Evolutionary conservation across 768 basidiomycete genomes (phyloP).

Genomic region (Plicaturopsis crispa): DNA sequence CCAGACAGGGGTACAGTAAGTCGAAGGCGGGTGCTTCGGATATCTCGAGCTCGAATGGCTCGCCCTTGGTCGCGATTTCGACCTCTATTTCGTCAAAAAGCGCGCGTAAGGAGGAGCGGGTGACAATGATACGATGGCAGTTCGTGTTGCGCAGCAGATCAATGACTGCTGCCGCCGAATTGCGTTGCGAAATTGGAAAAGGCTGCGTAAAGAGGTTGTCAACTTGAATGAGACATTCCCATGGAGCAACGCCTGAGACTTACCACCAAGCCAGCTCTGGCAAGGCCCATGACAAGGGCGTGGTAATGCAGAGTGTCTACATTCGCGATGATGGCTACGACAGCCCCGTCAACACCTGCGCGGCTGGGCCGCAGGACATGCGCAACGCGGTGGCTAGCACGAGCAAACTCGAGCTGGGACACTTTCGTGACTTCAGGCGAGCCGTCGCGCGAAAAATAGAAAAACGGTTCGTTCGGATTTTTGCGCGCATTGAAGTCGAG

Average conservation of each 20-base stretch:
- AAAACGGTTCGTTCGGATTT: slow-evolving; percentile 11
- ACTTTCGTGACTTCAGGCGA: slow-evolving; percentile 17
- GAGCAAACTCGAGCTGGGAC: slow-evolving; percentile 34
- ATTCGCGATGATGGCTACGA: slow-evolving; percentile 10
- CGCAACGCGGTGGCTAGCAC: slow-evolving; percentile 35
- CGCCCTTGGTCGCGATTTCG: too few relatives aligned
- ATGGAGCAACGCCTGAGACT: slow-evolving; percentile 7
- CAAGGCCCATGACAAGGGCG: slow-evolving; percentile 12
- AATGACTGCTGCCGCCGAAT: slow-evolving; percentile 1
- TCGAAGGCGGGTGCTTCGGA: slow-evolving; percentile 24
- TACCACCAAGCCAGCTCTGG: slow-evolving; percentile 13
- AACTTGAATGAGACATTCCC: too few relatives aligned
- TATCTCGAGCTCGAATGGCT: slow-evolving; percentile 17
- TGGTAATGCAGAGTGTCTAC: slow-evolving; percentile 14
- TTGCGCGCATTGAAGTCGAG: slow-evolving; percentile 12
- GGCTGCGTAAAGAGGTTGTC: slow-evolving; percentile 16
- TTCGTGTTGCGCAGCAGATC: slow-evolving; percentile 2
- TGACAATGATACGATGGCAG: slow-evolving; percentile 1
- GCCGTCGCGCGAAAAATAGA: slow-evolving; percentile 8
- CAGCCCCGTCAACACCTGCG: slow-evolving; percentile 16
- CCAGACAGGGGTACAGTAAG: slow-evolving; percentile 32
- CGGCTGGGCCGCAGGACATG: slow-evolving; percentile 28
- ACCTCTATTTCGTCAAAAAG: too few relatives aligned
- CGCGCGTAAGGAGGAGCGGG: too few relatives aligned
- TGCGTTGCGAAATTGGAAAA: slow-evolving; percentile 2